Evolutionary conservation across 2,329 filamentous ascomycete genomes (phyloP), one percentile per base, ranked within the genome.

Genomic region (Colletotrichum australisinense): DNA sequence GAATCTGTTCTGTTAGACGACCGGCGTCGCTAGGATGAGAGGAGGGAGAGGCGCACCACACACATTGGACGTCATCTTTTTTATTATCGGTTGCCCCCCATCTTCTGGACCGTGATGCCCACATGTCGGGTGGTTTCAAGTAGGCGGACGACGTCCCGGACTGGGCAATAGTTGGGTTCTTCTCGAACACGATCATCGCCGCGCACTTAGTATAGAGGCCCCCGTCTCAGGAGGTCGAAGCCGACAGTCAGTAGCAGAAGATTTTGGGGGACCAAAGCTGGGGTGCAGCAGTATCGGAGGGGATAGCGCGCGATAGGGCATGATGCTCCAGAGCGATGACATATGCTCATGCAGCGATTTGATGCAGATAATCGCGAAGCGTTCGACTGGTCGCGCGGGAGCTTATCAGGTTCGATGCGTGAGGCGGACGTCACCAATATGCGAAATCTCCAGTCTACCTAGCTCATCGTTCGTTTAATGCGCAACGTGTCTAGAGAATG

Each of bases 91-190:
- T 73, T 70, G 67, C 67, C 70, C 67, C 59, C 67, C 32, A 65
- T 60, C 60, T 73, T 49, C 55, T 49, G 55, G 67, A 32, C 66
- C 60, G 67, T 28, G 67, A 66, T 62, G 62, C 30, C 67, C 70
- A 65, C 66, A 35, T 28, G 30, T 35, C 4, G 49, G 60, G 42
- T 49, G 60, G 67, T 70, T 65, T 65, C 70, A 65, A 55, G 64
- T 46, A 53, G 55, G 70, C 49, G 67, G 46, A 62, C 59, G 67
- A 22, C 67, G 59, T 62, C 70, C 70, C 55, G 60, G 26, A 70
- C 67, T 73, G 55, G 56, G 66, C 22, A 32, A 62, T 62, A 32
- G 55, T 52, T 19, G 57, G 67, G n/a, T 56, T 59, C 42, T 49
- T 49, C 55, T 69, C 60, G 55, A 65, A 52, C 57, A 56, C 22